Conservation (phyloP, 2,329 filamentous ascomycete species). For the Alternaria viburni region DNA sequence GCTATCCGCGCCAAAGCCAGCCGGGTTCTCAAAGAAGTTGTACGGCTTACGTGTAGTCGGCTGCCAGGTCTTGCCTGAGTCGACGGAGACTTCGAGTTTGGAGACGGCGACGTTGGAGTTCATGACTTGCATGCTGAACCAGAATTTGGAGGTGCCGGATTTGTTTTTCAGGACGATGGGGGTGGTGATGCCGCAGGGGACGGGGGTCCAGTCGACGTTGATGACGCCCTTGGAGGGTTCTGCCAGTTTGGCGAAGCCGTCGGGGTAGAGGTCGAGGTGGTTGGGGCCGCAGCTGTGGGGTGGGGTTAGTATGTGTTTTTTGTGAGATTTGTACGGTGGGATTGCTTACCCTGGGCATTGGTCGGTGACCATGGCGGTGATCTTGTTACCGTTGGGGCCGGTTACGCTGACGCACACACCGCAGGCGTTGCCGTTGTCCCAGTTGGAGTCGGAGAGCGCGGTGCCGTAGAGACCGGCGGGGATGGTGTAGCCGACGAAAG, state of each 20-base stretch:
- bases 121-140: slow-evolving; percentile 69
- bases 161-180: slow-evolving; percentile 62
- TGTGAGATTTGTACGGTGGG: neutral
- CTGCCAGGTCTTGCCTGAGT: slow-evolving; percentile 66
- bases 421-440: slow-evolving; percentile 63
- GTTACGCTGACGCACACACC: slow-evolving; percentile 68
- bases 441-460: slow-evolving; percentile 65
- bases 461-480: slow-evolving; percentile 66
- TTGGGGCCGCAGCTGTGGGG: slow-evolving; percentile 53
- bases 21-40: slow-evolving; percentile 67
- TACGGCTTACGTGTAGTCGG: slow-evolving; percentile 58
- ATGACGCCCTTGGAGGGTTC: slow-evolving; percentile 56
- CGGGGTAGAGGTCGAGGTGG: slow-evolving; percentile 63
- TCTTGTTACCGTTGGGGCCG: slow-evolving; percentile 61
- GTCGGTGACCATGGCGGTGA: slow-evolving; percentile 70
- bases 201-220: slow-evolving; percentile 57
- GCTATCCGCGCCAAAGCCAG: slow-evolving; percentile 61
- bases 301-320: neutral
- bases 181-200: slow-evolving; percentile 59
- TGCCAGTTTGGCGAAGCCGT: slow-evolving; percentile 58
- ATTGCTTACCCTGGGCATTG: slow-evolving; percentile 55
- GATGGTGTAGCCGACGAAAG: slow-evolving; percentile 67
- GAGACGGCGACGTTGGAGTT: slow-evolving; percentile 65
- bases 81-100: slow-evolving; percentile 65
- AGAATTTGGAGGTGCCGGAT: slow-evolving; percentile 57